phyloP scores from a whole-genome alignment of 495 filamentous ascomycete species.

The Daldinia decipiens region DNA sequence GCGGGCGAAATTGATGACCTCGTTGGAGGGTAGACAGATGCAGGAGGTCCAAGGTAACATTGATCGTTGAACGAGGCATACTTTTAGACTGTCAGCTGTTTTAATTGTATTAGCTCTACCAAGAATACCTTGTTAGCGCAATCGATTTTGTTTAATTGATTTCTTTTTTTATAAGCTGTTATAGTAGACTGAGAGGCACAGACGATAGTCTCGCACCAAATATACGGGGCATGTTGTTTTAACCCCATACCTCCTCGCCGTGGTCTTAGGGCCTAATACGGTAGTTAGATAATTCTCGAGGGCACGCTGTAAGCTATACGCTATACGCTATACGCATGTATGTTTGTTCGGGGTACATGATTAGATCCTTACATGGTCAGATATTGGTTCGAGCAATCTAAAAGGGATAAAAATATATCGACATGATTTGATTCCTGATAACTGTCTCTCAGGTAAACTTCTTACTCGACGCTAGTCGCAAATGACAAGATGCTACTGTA shows the following conservation, averaged over 20 bases:
- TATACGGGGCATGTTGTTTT: conserved; percentile 7
- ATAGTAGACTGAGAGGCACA: conserved; percentile 29
- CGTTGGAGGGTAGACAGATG: conserved; percentile 26
- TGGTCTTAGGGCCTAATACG: conserved; percentile 20
- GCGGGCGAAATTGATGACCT: conserved; percentile 23
- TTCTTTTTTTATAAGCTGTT: conserved; percentile 11
- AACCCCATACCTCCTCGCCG: conserved; percentile 23
- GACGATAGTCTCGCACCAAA: conserved; percentile 13
- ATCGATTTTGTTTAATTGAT: conserved; percentile 10
- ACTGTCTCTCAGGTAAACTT: conserved; percentile 12
- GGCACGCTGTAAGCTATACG: conserved; percentile 8
- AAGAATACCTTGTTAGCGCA: conserved; percentile 27
- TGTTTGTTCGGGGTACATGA: conserved; percentile 1
- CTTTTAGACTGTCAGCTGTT: conserved; percentile 28
- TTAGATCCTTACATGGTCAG: conserved; percentile 24
- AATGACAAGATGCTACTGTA: conserved; percentile 37
- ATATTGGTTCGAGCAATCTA: conserved; percentile 34
- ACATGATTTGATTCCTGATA: conserved; percentile 42
- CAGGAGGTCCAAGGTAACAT: conserved; percentile 39
- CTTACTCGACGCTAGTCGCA: conserved; percentile 33
- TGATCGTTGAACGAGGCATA: conserved; percentile 20
- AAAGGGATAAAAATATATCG: conserved; percentile 28
- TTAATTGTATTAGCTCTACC: conserved; percentile 23
- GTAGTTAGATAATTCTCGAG: conserved; percentile 29
- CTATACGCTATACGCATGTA: conserved; percentile 16